phyloP scores from a whole-genome alignment of 2,329 filamentous ascomycete genomes.

The Sporothrix pseudoabietina region DNA sequence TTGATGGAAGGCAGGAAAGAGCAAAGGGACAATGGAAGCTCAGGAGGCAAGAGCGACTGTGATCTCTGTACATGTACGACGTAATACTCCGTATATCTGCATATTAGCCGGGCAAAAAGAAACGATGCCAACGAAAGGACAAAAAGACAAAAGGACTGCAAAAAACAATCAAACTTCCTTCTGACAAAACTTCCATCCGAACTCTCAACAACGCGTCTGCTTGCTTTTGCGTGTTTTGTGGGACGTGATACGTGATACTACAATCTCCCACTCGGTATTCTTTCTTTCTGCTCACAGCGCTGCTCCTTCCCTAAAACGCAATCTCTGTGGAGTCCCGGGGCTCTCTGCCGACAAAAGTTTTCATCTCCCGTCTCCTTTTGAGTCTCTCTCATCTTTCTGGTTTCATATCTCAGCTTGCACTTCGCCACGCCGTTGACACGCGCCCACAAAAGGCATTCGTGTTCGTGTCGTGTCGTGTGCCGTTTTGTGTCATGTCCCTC shows the following conservation, averaged over 20 bases:
- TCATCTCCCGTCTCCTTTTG: not conserved
- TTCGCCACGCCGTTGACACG: slow-evolving; percentile 8
- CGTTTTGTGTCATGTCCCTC: not conserved
- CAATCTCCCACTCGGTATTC: not conserved
- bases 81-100: not conserved
- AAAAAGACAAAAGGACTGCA: not conserved
- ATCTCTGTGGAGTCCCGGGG: not conserved
- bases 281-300: not conserved
- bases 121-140: not conserved
- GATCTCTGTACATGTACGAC: not conserved
- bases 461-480: slow-evolving; percentile 17
- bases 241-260: slow-evolving; percentile 13
- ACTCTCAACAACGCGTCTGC: slow-evolving; percentile 9
- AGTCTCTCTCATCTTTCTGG: not conserved
- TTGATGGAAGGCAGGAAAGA: not conserved
- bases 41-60: not conserved
- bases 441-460: slow-evolving; percentile 2
- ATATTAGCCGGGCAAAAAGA: not conserved
- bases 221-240: slow-evolving; percentile 12
- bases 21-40: not conserved
- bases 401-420: not conserved
- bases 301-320: slow-evolving; percentile 13
- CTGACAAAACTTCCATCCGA: slow-evolving; percentile 1
- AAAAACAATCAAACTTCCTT: not conserved
- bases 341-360: not conserved